phyloP scores from a whole-genome alignment of 768 basidiomycete genomes.

The Gloeophyllum trabeum region DNA sequence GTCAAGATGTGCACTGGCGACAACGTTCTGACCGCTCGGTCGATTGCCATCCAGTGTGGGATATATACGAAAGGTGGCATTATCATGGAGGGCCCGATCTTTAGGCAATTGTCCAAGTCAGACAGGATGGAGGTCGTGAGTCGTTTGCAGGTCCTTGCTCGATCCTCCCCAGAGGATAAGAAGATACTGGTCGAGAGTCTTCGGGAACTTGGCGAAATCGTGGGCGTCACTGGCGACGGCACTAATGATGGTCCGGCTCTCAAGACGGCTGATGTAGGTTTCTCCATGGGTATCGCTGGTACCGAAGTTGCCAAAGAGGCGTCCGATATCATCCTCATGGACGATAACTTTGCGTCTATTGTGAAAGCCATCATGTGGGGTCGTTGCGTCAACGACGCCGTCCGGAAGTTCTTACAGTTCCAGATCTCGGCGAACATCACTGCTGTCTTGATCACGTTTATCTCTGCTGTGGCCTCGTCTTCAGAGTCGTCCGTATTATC shows the following conservation, averaged over 20 bases:
- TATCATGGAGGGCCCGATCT: conserved; percentile 96
- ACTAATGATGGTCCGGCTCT: conserved; percentile 97
- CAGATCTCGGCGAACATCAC: conserved; percentile 92
- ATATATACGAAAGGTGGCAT: conserved; percentile 91
- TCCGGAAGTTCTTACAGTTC: conserved; percentile 96
- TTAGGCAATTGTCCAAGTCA: conserved; percentile 60
- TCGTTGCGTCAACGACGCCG: conserved; percentile 95
- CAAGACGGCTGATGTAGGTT: conserved; percentile 92
- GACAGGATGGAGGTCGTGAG: conserved; percentile 82
- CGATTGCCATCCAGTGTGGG: conserved; percentile 92
- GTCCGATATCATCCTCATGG: conserved; percentile 97
- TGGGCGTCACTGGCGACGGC: conserved; percentile 95
- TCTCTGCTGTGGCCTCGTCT: conserved; percentile 74
- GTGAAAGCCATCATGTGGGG: conserved; percentile 99
- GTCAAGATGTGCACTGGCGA: conserved; percentile 99
- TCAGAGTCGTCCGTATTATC: conserved; percentile 79
- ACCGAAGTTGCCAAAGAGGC: conserved; percentile 99
- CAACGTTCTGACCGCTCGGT: conserved; percentile 91
- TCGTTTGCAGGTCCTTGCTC: conserved; percentile 89
- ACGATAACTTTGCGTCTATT: conserved; percentile 93
- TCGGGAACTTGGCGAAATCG: conserved; percentile 78
- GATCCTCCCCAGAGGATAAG: conserved; percentile 97
- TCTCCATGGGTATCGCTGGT: conserved; percentile 93
- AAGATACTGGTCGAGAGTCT: conserved; percentile 84
- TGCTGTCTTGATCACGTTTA: conserved; percentile 88